Evolutionary conservation across 1,284 basidiomycete genomes (phyloP).

Genomic region (Apiotrichum siamense): DNA sequence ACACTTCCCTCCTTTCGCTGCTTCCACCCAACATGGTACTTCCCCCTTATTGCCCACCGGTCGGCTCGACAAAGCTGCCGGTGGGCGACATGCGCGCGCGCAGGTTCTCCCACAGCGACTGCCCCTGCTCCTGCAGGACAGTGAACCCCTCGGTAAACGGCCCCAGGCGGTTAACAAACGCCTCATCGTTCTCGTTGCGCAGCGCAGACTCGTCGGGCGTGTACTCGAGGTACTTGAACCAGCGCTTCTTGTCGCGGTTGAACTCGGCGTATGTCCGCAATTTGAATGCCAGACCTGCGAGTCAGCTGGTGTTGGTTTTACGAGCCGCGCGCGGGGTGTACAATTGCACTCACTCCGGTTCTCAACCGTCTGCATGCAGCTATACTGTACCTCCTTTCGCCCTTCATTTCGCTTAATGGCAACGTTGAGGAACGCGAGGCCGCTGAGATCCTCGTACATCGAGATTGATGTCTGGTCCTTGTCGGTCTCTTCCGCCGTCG

Average conservation of each 20-base stretch:
- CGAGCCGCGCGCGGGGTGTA: not conserved
- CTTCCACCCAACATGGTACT: not conserved
- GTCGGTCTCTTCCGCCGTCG: conserved; percentile 1
- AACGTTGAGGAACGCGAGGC: conserved; percentile 36
- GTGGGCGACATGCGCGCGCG: conserved; percentile 14
- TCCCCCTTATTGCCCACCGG: not conserved
- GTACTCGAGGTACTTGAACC: conserved; percentile 26
- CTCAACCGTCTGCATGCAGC: conserved; percentile 37
- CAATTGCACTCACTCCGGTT: conserved; percentile 33
- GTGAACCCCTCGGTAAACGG: conserved; percentile 27
- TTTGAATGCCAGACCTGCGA: conserved; percentile 42
- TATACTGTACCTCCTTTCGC: conserved; percentile 37
- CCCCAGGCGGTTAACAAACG: conserved; percentile 27
- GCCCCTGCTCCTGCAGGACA: conserved; percentile 22
- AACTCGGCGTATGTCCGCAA: conserved; percentile 33
- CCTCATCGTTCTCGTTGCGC: conserved; percentile 27
- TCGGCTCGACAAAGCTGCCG: conserved; percentile 5
- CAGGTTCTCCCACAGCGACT: conserved; percentile 22
- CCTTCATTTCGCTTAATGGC: conserved; percentile 25
- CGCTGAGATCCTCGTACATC: conserved; percentile 44
- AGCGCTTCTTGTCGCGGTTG: conserved; percentile 22
- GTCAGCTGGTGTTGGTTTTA: not conserved
- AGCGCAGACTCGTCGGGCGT: conserved; percentile 30
- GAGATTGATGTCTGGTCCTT: conserved; percentile 17
- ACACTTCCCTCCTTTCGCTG: no score